Evolutionary conservation across 78 protist genomes (phyloP).

Genomic region (Isochrysis galbana): DNA sequence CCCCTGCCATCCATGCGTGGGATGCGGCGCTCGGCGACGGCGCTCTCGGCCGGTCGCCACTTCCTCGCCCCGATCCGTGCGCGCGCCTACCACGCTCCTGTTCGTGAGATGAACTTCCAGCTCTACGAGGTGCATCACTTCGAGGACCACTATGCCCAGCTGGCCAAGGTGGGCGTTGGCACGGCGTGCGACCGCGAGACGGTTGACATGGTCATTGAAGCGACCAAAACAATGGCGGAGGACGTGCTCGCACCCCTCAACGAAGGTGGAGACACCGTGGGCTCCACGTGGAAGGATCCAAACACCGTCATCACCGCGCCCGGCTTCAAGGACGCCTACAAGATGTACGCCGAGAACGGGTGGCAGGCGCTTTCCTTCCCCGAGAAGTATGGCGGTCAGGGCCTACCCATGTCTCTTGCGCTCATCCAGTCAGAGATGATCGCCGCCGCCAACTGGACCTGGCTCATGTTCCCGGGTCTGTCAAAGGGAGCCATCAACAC

Average conservation of each 20-base stretch:
- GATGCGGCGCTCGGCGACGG: too few species aligned
- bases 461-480: constrained; percentile 61
- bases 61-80: too few species aligned
- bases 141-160: background rate
- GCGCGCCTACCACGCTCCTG: background rate
- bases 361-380: constrained; percentile 59
- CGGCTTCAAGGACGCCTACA: constrained; percentile 68
- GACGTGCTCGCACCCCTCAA: constrained; percentile 13
- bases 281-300: background rate
- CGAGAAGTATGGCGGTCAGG: constrained; percentile 63
- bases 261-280: background rate
- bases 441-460: constrained; percentile 61
- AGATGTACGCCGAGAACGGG: constrained; percentile 44
- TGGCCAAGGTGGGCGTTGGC: background rate
- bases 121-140: background rate
- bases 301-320: constrained; percentile 42
- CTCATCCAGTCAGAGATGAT: constrained; percentile 36
- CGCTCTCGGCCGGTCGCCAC: too few species aligned
- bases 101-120: constrained; percentile 20
- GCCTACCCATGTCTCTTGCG: constrained; percentile 48
- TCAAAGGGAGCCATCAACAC: constrained; percentile 47
- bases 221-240: background rate
- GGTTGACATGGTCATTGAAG: background rate
- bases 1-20: too few species aligned
- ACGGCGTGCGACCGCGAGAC: background rate